phyloP scores from a whole-genome alignment of 1,139 yeast genomes.

The Geotrichum histeridarum region DNA sequence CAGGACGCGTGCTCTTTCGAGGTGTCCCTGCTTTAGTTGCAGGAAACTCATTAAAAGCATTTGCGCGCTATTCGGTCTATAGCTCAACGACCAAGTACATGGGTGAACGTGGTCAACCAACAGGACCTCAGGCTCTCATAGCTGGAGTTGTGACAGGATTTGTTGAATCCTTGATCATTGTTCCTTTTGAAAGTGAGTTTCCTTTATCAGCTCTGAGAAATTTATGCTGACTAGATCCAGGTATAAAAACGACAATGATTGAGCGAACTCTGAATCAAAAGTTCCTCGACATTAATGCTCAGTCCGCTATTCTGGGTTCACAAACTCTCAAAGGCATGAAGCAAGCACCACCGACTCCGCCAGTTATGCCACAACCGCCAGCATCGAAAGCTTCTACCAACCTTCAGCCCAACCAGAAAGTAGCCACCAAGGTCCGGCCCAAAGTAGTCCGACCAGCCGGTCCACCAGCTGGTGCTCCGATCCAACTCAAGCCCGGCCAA shows the following conservation, averaged over 20 bases:
- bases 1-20: conserved; percentile 50
- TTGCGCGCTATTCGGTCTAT: conserved; percentile 67
- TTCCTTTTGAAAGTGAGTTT: conserved; percentile 70
- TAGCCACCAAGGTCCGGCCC: conserved; percentile 20
- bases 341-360: not conserved
- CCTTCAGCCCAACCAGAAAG: conserved; percentile 6
- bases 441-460: conserved; percentile 16
- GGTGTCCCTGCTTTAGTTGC: conserved; percentile 75
- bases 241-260: conserved; percentile 80
- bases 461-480: conserved; percentile 4
- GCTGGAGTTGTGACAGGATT: conserved; percentile 76
- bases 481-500: conserved; percentile 14
- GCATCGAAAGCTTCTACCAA: conserved; percentile 1
- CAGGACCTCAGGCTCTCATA: conserved; percentile 43
- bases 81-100: conserved; percentile 72
- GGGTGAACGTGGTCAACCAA: conserved; percentile 33
- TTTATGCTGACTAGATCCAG: conserved; percentile 7
- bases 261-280: conserved; percentile 39
- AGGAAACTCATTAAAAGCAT: conserved; percentile 73
- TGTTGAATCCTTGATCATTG: conserved; percentile 72
- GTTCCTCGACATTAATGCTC: conserved; percentile 11
- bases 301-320: conserved; percentile 12
- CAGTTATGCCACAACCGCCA: not conserved
- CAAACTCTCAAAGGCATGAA: not conserved
- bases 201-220: not conserved